Base-by-base conservation (phyloP, 2,329 filamentous ascomycete genomes). In the Sporothrix dimorphospora region DNA sequence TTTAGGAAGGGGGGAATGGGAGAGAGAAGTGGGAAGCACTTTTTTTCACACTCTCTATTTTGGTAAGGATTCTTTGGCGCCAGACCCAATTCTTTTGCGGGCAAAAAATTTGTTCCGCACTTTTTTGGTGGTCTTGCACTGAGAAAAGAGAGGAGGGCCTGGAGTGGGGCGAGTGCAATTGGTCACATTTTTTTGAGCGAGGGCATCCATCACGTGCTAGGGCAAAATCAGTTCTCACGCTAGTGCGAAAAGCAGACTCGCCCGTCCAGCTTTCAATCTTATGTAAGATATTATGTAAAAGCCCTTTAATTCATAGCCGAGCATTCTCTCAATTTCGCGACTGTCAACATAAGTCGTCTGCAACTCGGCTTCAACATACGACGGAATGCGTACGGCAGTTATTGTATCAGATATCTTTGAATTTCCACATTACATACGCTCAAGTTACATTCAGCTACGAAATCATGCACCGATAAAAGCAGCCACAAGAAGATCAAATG, bases 131-230 rank as follows among this genome's bases (percentile, higher is more conserved):
- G 59, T 57, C 42, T 21, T 51, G 45, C 42, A 27, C 38, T 16
- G 7, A 16, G 11, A 19, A 45, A 40, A 40, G 40, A 38, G 68
- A 38, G n/a, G 27, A 71, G 49, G 59, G 57, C 21, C 38, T 45
- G 16, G 19, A 30, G 57, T 66, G 61, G 59, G 66, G 34, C 40
- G 49, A 57, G 51, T 51, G 51, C 53, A 49, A 16, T 16, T 21
- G 40, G 40, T 66, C 42, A 47, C 24, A 34, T 47, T 47, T 47
- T 66, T 30, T 47, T 8, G 14, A 19, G 19, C 8, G 40, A 70
- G 38, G 49, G 66, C 27, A 27, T n/a, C 11, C 11, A 14, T 71
- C 72, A 73, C 72, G 72, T 73, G 72, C 11, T 73, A 73, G 72
- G 72, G 72, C 69, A 73, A 71, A 34, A n/a, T 24, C 1, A 3